Evolutionary conservation across 2,329 filamentous ascomycete genomes (phyloP).

Genomic region (Colletotrichum musicola): DNA sequence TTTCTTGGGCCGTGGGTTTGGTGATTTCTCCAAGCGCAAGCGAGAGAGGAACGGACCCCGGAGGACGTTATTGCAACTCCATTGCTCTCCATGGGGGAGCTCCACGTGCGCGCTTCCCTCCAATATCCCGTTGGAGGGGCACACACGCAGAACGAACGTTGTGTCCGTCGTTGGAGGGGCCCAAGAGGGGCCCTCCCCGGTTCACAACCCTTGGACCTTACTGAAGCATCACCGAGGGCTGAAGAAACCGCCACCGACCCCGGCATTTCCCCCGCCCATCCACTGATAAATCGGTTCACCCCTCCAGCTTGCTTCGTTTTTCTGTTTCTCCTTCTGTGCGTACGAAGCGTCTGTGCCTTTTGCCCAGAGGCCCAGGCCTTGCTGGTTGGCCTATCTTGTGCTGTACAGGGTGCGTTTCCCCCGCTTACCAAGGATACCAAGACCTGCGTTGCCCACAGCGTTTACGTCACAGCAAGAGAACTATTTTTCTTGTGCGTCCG

Average conservation of each 20-base stretch:
- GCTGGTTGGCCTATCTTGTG: constrained; percentile 1
- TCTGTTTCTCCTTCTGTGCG: constrained; percentile 12
- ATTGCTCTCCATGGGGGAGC: neutral
- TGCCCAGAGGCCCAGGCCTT: constrained; percentile 22
- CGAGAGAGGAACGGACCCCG: neutral
- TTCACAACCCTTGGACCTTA: neutral
- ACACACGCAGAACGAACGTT: neutral
- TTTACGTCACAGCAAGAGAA: constrained; percentile 29
- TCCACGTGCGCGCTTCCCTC: neutral
- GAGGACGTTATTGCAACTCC: neutral
- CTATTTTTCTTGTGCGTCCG: neutral
- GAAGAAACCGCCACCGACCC: constrained; percentile 6
- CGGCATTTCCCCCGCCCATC: constrained; percentile 31
- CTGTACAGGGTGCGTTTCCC: neutral
- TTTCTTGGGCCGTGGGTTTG: neutral
- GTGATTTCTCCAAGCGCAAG: neutral
- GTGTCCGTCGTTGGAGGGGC: neutral
- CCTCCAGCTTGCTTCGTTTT: constrained; percentile 24
- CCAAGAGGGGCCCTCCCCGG: neutral
- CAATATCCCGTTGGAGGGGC: constrained; percentile 2
- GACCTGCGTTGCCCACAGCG: constrained; percentile 8
- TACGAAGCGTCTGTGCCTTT: neutral
- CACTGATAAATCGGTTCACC: constrained; percentile 16
- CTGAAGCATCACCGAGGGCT: neutral
- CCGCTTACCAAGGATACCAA: constrained; percentile 36